Evolutionary conservation across 2,329 filamentous ascomycete genomes (phyloP).

Genomic region (Fusarium circinatum): DNA sequence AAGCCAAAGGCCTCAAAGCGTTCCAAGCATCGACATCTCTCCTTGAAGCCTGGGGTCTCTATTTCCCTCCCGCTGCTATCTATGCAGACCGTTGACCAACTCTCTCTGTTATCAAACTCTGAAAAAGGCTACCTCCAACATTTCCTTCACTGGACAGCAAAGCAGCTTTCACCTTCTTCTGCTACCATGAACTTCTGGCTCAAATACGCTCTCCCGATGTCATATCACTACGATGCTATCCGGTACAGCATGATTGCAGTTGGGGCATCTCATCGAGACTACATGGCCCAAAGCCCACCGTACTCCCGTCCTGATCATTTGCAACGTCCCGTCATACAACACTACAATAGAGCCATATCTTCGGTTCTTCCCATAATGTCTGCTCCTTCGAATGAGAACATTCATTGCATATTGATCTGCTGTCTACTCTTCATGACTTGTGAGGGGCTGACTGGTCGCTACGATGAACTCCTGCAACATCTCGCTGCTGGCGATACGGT

Average conservation of each 20-base stretch:
- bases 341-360: constrained; percentile 14
- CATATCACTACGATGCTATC: background rate
- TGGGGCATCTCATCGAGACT: constrained; percentile 10
- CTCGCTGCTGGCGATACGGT: constrained; percentile 2
- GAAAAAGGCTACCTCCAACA: constrained; percentile 4
- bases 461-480: background rate
- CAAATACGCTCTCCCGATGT: constrained; percentile 7
- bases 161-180: background rate
- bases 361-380: constrained; percentile 11
- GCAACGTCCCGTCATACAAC: constrained; percentile 1
- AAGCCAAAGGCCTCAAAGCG: background rate
- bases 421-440: constrained; percentile 13
- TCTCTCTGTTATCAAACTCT: background rate
- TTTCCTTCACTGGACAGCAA: constrained; percentile 1
- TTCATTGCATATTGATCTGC: constrained; percentile 1
- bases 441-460: constrained; percentile 1
- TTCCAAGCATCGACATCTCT: background rate
- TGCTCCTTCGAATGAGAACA: background rate
- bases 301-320: background rate
- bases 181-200: constrained; percentile 4
- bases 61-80: background rate
- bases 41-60: background rate
- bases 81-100: background rate
- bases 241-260: constrained; percentile 15
- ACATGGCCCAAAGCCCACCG: background rate